phyloP scores from a whole-genome alignment of 1,284 basidiomycete genomes.

The Leccinum subrobustum region DNA sequence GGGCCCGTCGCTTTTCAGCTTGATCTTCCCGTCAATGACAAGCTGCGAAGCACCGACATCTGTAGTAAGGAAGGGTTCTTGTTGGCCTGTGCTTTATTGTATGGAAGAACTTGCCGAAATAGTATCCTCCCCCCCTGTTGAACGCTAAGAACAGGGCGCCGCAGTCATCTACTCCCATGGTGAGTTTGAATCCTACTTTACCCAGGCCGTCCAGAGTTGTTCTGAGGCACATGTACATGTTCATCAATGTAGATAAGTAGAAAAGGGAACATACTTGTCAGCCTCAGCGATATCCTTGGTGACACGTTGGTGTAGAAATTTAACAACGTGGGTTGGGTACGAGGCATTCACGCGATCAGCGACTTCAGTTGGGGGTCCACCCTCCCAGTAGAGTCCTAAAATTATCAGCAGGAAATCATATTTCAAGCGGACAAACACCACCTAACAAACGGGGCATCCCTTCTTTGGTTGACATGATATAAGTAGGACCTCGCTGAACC shows the following conservation, averaged over 20 bases:
- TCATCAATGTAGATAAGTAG: slow-evolving; percentile 35
- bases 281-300: slow-evolving; percentile 30
- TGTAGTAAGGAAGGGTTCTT: slow-evolving; percentile 15
- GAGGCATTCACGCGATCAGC: slow-evolving; percentile 42
- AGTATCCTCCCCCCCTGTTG: slow-evolving; percentile 42
- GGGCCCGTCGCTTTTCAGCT: slow-evolving; percentile 64
- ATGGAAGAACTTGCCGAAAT: slow-evolving; percentile 35
- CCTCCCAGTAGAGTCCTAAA: slow-evolving; percentile 43
- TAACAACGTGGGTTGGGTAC: slow-evolving; percentile 20
- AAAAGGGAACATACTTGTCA: slow-evolving; percentile 18
- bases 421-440: slow-evolving; percentile 26
- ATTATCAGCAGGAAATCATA: background rate
- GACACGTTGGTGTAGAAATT: slow-evolving; percentile 43
- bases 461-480: slow-evolving; percentile 52
- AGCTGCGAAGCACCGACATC: slow-evolving; percentile 66
- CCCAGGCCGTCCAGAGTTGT: slow-evolving; percentile 52
- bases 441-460: slow-evolving; percentile 40
- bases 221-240: slow-evolving; percentile 33
- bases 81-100: background rate
- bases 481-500: slow-evolving; percentile 62
- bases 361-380: slow-evolving; percentile 38
- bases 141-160: slow-evolving; percentile 39
- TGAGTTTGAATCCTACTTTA: slow-evolving; percentile 58
- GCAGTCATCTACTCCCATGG: slow-evolving; percentile 51
- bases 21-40: slow-evolving; percentile 72